These are phyloP conservation scores for Cordyceps javanica DNA, from an alignment of 2,329 filamentous ascomycete genomes.

Conservation along the genomic window DNA sequence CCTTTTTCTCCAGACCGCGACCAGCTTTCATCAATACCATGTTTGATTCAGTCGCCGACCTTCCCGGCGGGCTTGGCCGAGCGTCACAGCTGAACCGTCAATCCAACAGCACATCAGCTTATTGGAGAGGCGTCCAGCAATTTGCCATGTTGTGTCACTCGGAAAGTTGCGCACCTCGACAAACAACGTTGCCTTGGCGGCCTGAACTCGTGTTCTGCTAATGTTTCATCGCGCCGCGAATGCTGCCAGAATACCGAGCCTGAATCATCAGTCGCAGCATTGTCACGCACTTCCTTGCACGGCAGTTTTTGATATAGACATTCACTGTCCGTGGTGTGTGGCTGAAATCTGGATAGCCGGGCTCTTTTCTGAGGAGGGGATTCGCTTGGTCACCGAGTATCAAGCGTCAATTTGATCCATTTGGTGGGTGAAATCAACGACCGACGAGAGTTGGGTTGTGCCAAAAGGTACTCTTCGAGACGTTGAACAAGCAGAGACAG, in stretches of 20 bases:
- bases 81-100: not conserved
- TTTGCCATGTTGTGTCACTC: no score
- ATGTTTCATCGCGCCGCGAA: no score
- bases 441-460: slow-evolving; percentile 27
- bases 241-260: no score
- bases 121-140: not conserved
- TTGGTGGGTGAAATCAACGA: not conserved
- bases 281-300: no score
- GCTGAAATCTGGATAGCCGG: not conserved
- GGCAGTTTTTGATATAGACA: slow-evolving; percentile 54
- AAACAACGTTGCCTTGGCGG: no score
- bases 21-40: no score
- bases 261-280: no score
- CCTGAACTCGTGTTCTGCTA: no score
- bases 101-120: not conserved
- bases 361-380: no score
- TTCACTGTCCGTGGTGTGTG: slow-evolving; percentile 33
- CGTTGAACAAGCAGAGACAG: slow-evolving; percentile 45
- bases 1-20: no score
- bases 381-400: no score
- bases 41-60: not conserved
- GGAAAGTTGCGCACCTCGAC: no score
- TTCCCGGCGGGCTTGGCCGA: slow-evolving; percentile 2
- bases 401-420: slow-evolving; percentile 30
- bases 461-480: slow-evolving; percentile 54